Conservation (phyloP, 169 alveolate genomes). For the Babesia sp. region DNA sequence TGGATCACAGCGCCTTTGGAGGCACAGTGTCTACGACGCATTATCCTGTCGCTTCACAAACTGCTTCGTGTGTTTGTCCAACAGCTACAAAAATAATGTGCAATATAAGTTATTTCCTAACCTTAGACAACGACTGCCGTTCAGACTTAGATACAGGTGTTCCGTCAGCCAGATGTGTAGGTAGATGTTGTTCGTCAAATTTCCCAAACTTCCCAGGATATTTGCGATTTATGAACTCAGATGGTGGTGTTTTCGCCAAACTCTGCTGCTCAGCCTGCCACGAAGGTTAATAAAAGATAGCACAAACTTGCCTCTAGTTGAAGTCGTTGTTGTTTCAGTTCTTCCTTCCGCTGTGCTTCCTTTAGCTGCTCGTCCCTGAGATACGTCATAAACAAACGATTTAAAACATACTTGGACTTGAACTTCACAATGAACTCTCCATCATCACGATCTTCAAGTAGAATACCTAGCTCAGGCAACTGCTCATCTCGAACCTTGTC, state of each 20-base stretch:
- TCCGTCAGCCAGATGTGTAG: constrained; percentile 58
- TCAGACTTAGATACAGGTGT: constrained; percentile 59
- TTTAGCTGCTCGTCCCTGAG: constrained; percentile 47
- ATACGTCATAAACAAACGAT: neutral
- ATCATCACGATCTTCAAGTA: constrained; percentile 63
- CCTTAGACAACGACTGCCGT: constrained; percentile 66
- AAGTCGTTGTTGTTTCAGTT: constrained; percentile 46
- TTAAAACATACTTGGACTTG: constrained; percentile 49
- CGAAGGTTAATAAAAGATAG: neutral
- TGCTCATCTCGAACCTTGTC: constrained; percentile 54
- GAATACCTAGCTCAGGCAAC: constrained; percentile 51
- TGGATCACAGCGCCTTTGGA: neutral
- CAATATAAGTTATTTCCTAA: neutral
- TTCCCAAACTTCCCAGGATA: constrained; percentile 67
- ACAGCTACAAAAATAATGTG: constrained; percentile 6
- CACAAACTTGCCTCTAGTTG: constrained; percentile 35
- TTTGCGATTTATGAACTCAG: constrained; percentile 48
- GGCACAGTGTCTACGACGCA: constrained; percentile 4
- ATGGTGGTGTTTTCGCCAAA: constrained; percentile 36
- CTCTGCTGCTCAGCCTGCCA: constrained; percentile 41
- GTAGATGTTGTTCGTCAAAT: constrained; percentile 60
- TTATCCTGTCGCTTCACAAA: constrained; percentile 12
- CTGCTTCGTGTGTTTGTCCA: constrained; percentile 60
- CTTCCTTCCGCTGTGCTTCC: constrained; percentile 45
- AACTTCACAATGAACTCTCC: constrained; percentile 56